A percentile compares a stretch with the other conserved stretches of the same genome.
Conservation (phyloP, 2,329 filamentous ascomycete species). For the Xylaria digitata region DNA sequence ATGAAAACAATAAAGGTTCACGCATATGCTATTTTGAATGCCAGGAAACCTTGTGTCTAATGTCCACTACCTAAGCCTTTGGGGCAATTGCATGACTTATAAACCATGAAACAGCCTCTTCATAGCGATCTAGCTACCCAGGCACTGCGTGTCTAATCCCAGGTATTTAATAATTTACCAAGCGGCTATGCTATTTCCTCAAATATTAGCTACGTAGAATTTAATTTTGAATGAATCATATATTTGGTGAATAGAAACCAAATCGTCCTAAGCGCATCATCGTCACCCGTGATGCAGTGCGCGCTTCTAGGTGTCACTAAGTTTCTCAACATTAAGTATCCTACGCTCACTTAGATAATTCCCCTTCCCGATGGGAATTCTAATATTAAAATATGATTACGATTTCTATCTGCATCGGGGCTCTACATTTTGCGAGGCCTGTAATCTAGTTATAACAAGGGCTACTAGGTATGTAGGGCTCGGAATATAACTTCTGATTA, state of each 20-base stretch:
- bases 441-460: too few species aligned
- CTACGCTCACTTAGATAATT: neutral
- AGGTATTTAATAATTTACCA: too few species aligned
- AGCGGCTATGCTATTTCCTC: neutral
- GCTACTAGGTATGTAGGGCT: too few species aligned
- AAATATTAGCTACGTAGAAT: neutral
- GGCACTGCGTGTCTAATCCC: neutral
- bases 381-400: neutral
- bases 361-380: too few species aligned
- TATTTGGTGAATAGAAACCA: neutral
- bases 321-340: neutral
- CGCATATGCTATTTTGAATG: neutral
- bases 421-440: too few species aligned
- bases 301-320: neutral
- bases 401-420: too few species aligned
- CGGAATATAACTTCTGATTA: too few species aligned
- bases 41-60: neutral
- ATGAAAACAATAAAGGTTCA: neutral
- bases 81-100: too few species aligned
- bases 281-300: too few species aligned
- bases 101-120: neutral
- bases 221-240: too few species aligned
- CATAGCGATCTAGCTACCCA: neutral
- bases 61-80: too few species aligned
- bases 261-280: too few species aligned